phyloP scores from a whole-genome alignment of 2,329 filamentous ascomycete genomes.

The Ilyonectria destructans region DNA sequence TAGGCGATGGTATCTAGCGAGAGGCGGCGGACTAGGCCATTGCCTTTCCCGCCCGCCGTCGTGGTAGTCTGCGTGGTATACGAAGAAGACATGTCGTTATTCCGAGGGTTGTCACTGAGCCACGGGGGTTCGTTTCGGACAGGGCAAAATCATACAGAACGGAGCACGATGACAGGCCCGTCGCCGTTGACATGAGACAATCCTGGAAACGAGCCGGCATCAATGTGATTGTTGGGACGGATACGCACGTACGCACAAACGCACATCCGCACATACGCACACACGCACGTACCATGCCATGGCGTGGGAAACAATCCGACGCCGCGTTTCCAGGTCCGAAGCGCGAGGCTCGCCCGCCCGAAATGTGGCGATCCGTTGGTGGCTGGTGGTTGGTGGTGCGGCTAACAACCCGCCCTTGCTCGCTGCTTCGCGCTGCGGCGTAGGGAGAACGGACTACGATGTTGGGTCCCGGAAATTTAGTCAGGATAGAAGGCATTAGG shows the following conservation, averaged over 20 bases:
- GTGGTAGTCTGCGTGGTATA: not conserved
- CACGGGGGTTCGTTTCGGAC: not conserved
- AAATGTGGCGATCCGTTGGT: conserved; percentile 3
- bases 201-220: conserved; percentile 5
- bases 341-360: conserved; percentile 1
- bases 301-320: conserved; percentile 3
- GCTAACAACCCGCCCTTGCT: not conserved
- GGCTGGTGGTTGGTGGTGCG: not conserved
- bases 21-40: not conserved
- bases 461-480: conserved; percentile 31
- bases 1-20: conserved; percentile 1
- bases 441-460: not conserved
- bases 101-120: not conserved
- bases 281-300: not conserved
- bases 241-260: not conserved
- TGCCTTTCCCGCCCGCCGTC: conserved; percentile 2
- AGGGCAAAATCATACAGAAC: too few relatives aligned
- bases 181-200: not conserved
- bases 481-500: conserved; percentile 37
- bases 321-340: conserved; percentile 1
- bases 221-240: conserved; percentile 11
- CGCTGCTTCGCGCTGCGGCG: not conserved
- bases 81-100: not conserved
- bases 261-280: not conserved
- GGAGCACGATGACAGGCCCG: not conserved